Evolutionary conservation across 331 rosid genomes (phyloP).

Genomic region (Quercus lobata): DNA sequence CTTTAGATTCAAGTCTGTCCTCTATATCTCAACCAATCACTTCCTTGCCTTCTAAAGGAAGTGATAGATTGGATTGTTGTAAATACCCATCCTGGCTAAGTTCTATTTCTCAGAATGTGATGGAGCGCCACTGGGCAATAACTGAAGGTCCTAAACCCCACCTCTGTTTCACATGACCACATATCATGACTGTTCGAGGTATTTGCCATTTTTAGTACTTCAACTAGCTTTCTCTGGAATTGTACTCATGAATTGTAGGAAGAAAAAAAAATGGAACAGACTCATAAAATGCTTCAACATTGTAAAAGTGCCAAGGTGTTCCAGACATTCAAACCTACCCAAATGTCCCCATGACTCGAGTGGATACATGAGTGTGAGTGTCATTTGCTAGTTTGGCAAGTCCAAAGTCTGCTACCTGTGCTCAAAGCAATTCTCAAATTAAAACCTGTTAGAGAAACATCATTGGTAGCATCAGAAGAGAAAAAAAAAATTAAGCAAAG

Average conservation of each 20-base stretch:
- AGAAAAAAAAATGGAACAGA: background rate
- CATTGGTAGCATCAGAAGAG: background rate
- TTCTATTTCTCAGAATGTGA: background rate
- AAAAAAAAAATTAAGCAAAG: background rate
- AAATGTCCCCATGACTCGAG: constrained; percentile 98
- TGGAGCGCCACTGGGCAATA: background rate
- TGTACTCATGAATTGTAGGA: background rate
- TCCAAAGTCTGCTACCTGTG: constrained; percentile 96
- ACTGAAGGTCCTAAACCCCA: background rate
- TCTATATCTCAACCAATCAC: background rate
- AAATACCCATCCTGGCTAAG: background rate
- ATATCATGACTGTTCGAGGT: background rate
- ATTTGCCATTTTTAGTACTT: background rate
- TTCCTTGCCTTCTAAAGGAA: background rate
- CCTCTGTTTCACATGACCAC: background rate
- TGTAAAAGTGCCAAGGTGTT: constrained; percentile 2
- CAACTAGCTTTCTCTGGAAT: background rate
- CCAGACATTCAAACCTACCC: constrained; percentile 53
- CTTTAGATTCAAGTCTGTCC: background rate
- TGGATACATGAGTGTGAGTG: constrained; percentile 76
- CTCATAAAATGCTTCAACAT: background rate
- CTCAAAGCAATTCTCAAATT: constrained; percentile 18
- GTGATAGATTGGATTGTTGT: background rate
- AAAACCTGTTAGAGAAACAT: background rate
- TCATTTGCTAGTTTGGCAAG: constrained; percentile 82